A percentile compares a stretch with the other conserved stretches of the same genome.
Conservation (phyloP, 2,329 filamentous ascomycete species). For the Trichoderma koningii region DNA sequence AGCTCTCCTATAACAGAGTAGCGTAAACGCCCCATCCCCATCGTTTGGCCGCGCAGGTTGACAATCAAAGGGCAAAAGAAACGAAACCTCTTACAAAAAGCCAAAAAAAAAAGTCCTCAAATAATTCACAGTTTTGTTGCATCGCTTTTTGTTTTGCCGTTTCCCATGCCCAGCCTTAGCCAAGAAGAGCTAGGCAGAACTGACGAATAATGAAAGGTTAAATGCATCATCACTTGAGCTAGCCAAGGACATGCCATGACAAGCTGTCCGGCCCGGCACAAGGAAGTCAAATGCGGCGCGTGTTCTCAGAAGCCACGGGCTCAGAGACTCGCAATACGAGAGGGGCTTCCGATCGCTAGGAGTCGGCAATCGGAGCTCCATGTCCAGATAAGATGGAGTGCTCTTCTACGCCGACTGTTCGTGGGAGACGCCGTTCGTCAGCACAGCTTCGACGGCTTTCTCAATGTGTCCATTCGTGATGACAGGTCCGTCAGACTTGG, state of each 20-base stretch:
- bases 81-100: slow-evolving; percentile 20
- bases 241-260: slow-evolving; percentile 22
- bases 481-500: not conserved
- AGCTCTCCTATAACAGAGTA: slow-evolving; percentile 15
- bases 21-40: slow-evolving; percentile 23
- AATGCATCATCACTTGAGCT: slow-evolving; percentile 11
- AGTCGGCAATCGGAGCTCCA: not conserved
- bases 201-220: slow-evolving; percentile 16
- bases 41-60: slow-evolving; percentile 22
- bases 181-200: slow-evolving; percentile 26
- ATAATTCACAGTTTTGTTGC: slow-evolving; percentile 25
- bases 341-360: not conserved
- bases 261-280: not conserved
- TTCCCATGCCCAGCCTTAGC: slow-evolving; percentile 24
- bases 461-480: slow-evolving; percentile 27
- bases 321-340: not conserved
- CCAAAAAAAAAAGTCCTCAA: slow-evolving; percentile 25
- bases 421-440: slow-evolving; percentile 25
- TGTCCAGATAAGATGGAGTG: not conserved
- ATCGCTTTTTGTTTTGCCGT: slow-evolving; percentile 25
- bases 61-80: slow-evolving; percentile 22
- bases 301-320: not conserved
- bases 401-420: slow-evolving; percentile 8
- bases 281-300: slow-evolving; percentile 15
- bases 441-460: not conserved